Base-by-base conservation (phyloP, 257 asterid genomes). In the Petrea volubilis region DNA sequence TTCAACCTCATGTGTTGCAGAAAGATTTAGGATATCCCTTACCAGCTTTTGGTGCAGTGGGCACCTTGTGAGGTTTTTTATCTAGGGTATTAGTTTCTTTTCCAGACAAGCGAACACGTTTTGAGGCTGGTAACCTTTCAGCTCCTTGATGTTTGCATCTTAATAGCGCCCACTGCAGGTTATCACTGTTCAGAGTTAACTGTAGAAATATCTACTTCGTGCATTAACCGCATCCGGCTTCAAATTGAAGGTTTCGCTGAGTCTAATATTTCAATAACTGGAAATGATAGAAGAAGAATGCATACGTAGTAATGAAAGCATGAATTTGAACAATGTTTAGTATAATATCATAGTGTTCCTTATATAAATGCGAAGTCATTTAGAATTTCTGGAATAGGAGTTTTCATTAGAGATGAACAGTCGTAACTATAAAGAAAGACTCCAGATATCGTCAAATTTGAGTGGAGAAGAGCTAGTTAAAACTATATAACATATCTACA, bases 51-150 rank as follows among this genome's bases (percentile, higher is more conserved):
- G 81, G 49, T 27, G 78, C 68, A 17, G 64, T 27, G 38, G 61
- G 89, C 29, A 25, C 78, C 77, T 85, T 80, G 77, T 31, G 79
- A 51, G 51, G 71, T 64, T 49, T 82, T 52, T 59, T 72, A 33
- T 29, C 77, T 59, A 67, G 68, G 75, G 68, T 51, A 60, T 69
- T 64, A 55, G 73, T 62, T 74, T 83, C 78, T 63, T 23, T 36
- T 72, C 80, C 93, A 70, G 72, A 72, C 78, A 90, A 88, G 50
- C 59, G 82, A 58, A 86, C 92, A 64, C 84, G 87, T 79, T 82
- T 90, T 73, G 75, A 69, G 67, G 84, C 60, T 60, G 78, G 73
- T 68, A 58, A 46, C 74, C 66, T 74, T 63, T 46, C 55, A 75
- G 63, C 77, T 77, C 50, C 56, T 77, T 56, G 70, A 56, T n/a